Evolutionary conservation across 768 basidiomycete genomes (phyloP).

Genomic region (Suillus paluster): DNA sequence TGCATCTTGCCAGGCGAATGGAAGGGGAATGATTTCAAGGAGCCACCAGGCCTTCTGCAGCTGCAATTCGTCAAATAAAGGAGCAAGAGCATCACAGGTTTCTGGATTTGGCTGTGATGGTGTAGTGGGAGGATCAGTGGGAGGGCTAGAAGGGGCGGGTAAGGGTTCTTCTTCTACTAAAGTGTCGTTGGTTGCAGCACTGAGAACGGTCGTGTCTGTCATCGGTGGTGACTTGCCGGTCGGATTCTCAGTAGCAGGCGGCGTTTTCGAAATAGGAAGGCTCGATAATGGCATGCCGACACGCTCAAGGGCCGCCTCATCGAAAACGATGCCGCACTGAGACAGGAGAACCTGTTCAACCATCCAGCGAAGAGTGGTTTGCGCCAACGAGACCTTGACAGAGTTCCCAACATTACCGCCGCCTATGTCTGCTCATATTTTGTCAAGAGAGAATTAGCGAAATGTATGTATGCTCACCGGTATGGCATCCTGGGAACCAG

Average conservation of each 20-base stretch:
- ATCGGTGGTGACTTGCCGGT: background rate
- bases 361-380: constrained; percentile 81
- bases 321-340: constrained; percentile 64
- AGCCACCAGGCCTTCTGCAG: constrained; percentile 62
- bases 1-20: constrained; percentile 59
- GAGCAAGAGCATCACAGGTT: constrained; percentile 44
- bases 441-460: background rate
- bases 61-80: constrained; percentile 57
- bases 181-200: background rate
- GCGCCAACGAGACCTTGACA: constrained; percentile 46
- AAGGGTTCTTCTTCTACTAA: background rate
- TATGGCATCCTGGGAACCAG: constrained; percentile 79
- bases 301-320: constrained; percentile 48
- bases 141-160: background rate
- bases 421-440: constrained; percentile 59
- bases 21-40: constrained; percentile 66
- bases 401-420: constrained; percentile 60
- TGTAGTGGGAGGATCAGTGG: background rate
- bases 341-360: constrained; percentile 63
- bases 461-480: constrained; percentile 47
- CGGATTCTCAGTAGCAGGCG: background rate
- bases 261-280: constrained; percentile 17
- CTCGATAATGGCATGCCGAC: constrained; percentile 38
- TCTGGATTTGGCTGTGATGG: constrained; percentile 15
- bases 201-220: background rate